These are phyloP conservation scores for Ceratocystis cubensis DNA, from an alignment of 2,329 filamentous ascomycete species.

Conservation along the genomic window DNA sequence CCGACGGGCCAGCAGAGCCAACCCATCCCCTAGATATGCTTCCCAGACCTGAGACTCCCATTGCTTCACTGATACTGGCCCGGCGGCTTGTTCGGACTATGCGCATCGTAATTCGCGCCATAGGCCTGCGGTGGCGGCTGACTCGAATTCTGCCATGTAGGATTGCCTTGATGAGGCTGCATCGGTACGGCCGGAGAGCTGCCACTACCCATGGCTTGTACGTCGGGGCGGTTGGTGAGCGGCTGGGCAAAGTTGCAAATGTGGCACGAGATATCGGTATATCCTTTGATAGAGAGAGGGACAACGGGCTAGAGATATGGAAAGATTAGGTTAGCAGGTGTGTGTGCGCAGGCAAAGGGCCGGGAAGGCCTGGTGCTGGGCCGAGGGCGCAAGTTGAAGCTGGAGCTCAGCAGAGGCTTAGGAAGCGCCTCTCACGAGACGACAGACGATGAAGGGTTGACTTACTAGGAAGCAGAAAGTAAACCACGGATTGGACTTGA, in stretches of 20 bases:
- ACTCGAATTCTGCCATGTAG: conserved; percentile 27
- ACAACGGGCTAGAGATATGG: conserved; percentile 45
- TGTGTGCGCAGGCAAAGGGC: conserved; percentile 53
- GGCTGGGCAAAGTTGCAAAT: conserved; percentile 67
- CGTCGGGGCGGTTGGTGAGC: conserved; percentile 44
- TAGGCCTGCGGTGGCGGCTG: conserved; percentile 22
- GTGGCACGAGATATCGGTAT: conserved; percentile 58
- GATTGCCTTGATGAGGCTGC: conserved; percentile 22
- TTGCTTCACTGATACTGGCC: conserved; percentile 14
- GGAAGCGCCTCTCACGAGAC: not conserved
- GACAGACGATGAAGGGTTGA: conserved; percentile 18
- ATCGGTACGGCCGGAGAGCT: conserved; percentile 26
- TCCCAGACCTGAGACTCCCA: not conserved
- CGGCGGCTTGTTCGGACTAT: conserved; percentile 13
- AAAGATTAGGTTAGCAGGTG: conserved; percentile 22
- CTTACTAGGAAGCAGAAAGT: conserved; percentile 64
- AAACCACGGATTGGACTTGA: conserved; percentile 59
- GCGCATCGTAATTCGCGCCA: conserved; percentile 20
- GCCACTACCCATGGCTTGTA: conserved; percentile 39
- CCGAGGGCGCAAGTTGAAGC: conserved; percentile 21
- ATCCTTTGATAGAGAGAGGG: conserved; percentile 54
- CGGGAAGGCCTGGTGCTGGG: conserved; percentile 10
- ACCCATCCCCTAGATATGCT: not conserved
- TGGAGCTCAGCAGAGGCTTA: conserved; percentile 2
- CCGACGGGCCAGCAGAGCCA: not conserved